phyloP scores from a whole-genome alignment of 305 asterid genomes.

The Rubia tinctorum region DNA sequence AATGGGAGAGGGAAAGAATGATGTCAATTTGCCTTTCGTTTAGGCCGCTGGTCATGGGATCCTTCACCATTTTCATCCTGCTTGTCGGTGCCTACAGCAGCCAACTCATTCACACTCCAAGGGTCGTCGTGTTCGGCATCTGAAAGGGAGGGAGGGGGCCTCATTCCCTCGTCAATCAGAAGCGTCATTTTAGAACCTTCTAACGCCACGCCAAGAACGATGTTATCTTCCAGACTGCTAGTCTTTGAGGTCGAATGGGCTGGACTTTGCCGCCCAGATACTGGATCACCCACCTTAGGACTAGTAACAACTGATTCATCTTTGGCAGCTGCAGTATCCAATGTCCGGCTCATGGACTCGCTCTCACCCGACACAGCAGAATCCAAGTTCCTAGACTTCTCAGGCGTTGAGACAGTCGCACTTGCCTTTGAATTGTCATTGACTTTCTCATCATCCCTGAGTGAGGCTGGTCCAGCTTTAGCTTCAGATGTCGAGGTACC shows the following conservation, averaged over 20 bases:
- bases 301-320: slow-evolving; percentile 7
- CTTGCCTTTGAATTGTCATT: slow-evolving; percentile 16
- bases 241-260: slow-evolving; percentile 21
- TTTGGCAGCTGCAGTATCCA: slow-evolving; percentile 16
- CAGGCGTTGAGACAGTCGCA: slow-evolving; percentile 10
- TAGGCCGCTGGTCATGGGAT: slow-evolving; percentile 24
- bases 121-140: slow-evolving; percentile 26
- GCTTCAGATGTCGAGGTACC: slow-evolving; percentile 13
- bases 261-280: slow-evolving; percentile 15
- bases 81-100: slow-evolving; percentile 24
- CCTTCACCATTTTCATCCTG: slow-evolving; percentile 29
- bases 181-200: slow-evolving; percentile 34
- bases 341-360: slow-evolving; percentile 18
- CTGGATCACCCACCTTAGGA: slow-evolving; percentile 3
- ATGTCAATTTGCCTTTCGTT: slow-evolving; percentile 15
- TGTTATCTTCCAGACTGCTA: slow-evolving; percentile 25
- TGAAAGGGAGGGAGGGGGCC: slow-evolving; percentile 17
- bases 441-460: background rate
- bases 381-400: background rate
- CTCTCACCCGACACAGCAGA: slow-evolving; percentile 3
- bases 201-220: slow-evolving; percentile 35
- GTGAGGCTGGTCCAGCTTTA: slow-evolving; percentile 19
- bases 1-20: background rate
- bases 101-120: slow-evolving; percentile 27
- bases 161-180: slow-evolving; percentile 35